These are phyloP conservation scores for Tricholoma hemisulphureum DNA, from an alignment of 768 basidiomycete genomes.

Conservation along the genomic window DNA sequence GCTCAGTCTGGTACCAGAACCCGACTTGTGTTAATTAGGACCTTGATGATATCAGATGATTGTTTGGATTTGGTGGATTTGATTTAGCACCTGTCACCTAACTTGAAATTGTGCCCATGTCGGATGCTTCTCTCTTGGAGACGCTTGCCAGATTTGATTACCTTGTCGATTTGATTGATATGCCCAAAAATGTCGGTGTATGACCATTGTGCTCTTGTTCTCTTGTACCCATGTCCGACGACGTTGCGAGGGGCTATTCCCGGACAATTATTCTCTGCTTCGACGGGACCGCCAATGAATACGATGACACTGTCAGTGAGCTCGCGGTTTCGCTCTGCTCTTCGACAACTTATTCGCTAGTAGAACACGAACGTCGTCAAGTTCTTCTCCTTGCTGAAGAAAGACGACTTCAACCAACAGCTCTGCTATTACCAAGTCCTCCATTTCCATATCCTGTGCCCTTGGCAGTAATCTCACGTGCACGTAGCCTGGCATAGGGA, in stretches of 20 bases:
- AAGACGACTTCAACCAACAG: constrained; percentile 48
- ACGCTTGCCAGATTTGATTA: too few species aligned
- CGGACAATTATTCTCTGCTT: constrained; percentile 65
- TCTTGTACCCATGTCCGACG: neutral
- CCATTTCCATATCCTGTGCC: neutral
- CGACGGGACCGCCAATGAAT: constrained; percentile 63
- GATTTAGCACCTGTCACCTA: too few species aligned
- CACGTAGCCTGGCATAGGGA: constrained; percentile 47
- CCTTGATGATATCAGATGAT: too few species aligned
- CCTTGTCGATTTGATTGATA: neutral
- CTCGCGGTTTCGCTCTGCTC: neutral
- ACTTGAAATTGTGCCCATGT: too few species aligned
- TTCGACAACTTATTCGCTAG: neutral
- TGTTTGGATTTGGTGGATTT: too few species aligned
- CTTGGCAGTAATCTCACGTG: constrained; percentile 34
- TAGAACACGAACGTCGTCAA: constrained; percentile 71
- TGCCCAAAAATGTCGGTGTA: too few species aligned
- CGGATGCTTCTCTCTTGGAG: too few species aligned
- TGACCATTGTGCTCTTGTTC: neutral
- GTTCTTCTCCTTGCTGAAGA: constrained; percentile 66
- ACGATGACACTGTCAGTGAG: constrained; percentile 41
- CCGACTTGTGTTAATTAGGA: too few species aligned
- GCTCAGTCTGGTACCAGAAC: too few species aligned
- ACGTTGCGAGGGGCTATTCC: constrained; percentile 11
- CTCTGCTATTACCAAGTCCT: constrained; percentile 70